These are phyloP conservation scores for Eucalyptus decipiens DNA, from an alignment of 345 rosid genomes.

Conservation along the genomic window DNA sequence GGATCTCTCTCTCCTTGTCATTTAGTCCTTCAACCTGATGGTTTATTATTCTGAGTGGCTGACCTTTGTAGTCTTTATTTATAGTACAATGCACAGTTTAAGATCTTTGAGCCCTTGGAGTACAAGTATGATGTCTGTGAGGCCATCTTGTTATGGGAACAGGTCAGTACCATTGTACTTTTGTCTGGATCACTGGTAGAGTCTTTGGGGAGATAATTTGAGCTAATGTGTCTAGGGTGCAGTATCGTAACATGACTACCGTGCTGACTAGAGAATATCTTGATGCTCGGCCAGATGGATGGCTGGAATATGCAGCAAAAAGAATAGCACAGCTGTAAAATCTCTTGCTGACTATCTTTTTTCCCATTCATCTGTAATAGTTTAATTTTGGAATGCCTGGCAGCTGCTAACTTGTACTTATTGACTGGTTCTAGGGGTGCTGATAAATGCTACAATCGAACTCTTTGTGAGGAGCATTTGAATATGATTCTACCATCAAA, in stretches of 20 bases:
- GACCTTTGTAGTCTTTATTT: background rate
- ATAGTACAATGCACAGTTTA: slow-evolving; percentile 88
- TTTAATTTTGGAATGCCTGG: background rate
- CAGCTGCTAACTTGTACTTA: background rate
- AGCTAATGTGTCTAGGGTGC: slow-evolving; percentile 19
- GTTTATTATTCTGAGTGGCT: background rate
- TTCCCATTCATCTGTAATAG: background rate
- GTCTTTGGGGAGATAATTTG: background rate
- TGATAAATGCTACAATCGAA: slow-evolving; percentile 68
- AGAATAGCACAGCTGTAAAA: slow-evolving; percentile 90
- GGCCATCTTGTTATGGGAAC: slow-evolving; percentile 90
- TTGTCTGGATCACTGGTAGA: background rate
- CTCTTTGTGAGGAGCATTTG: slow-evolving; percentile 88
- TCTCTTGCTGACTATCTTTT: background rate
- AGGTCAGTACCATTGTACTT: slow-evolving; percentile 35
- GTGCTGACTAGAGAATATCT: slow-evolving; percentile 92
- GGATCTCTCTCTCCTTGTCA: background rate
- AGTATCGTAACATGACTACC: slow-evolving; percentile 98
- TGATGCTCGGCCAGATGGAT: slow-evolving; percentile 89
- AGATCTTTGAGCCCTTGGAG: slow-evolving; percentile 80
- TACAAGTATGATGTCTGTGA: slow-evolving; percentile 83
- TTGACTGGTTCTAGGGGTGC: slow-evolving; percentile 51
- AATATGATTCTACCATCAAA: slow-evolving; percentile 73
- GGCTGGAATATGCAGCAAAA: slow-evolving; percentile 92
- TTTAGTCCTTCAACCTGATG: background rate